A percentile compares a stretch with the other conserved stretches of the same genome.
phyloP scores from a whole-genome alignment of 2,329 filamentous ascomycete genomes.

The Pseudogymnoascus sp. region DNA sequence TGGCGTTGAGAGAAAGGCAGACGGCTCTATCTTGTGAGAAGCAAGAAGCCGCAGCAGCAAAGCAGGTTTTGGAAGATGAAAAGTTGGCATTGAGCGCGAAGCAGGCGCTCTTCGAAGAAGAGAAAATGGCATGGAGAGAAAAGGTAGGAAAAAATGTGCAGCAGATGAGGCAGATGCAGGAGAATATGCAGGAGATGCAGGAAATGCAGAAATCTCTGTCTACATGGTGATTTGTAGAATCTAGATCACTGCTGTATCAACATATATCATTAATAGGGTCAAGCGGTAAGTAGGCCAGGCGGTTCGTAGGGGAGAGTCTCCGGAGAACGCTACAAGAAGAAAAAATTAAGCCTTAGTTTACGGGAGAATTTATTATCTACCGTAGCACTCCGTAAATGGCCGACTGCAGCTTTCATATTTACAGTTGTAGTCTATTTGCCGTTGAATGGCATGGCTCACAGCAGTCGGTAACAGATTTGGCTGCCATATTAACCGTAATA shows the following conservation, averaged over 20 bases:
- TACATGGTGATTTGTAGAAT: not conserved
- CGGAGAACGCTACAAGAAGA: not conserved
- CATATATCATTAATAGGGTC: not conserved
- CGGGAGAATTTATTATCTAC: not conserved
- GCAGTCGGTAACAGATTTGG: not conserved
- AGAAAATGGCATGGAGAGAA: not conserved
- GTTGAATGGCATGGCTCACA: not conserved
- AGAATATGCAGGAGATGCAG: not conserved
- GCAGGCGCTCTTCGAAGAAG: not conserved
- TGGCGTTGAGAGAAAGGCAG: not conserved
- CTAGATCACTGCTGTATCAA: not conserved
- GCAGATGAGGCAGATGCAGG: not conserved
- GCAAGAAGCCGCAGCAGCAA: not conserved
- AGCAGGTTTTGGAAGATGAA: not conserved
- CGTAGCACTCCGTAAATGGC: not conserved
- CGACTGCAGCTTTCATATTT: not conserved
- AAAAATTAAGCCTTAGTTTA: not conserved
- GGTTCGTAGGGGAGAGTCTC: not conserved
- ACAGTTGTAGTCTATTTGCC: not conserved
- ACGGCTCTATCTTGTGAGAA: not conserved
- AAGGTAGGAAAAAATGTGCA: not conserved
- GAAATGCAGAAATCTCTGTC: not conserved
- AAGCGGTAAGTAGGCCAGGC: not conserved
- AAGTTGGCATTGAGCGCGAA: not conserved
- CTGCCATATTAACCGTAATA: not conserved